Base-by-base conservation (phyloP, 1,284 basidiomycete genomes). In the Peniophora sp. region DNA sequence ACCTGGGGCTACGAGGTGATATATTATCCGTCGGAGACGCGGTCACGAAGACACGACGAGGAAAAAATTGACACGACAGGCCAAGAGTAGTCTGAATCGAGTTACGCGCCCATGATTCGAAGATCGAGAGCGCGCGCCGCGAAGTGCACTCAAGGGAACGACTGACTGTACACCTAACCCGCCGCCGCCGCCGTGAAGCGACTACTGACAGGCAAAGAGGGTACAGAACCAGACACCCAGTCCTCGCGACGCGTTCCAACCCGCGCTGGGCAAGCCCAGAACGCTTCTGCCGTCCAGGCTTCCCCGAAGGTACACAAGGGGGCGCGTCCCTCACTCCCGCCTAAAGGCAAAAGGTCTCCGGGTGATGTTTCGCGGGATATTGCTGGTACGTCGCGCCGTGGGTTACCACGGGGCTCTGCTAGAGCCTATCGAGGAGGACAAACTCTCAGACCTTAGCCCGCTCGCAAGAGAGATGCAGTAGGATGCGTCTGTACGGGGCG, bases 11-110 rank as follows among this genome's bases (percentile, higher is more conserved):
- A 32, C 27, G 27, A 12, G 5, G 6, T 12, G 12, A 32, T 32
- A 32, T 32, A 12, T 12, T 6, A 32, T 36, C n/a, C 34, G 10
- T 36, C 34, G n/a, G 16, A n/a, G 16, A n/a, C 5, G 38, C 19
- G 44, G 58, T 57, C 57, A 25, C 54, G 47, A 60, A 53, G 59
- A 59, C 57, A 36, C 24, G 49, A 43, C 23, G 51, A 35, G 53
- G 52, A 52, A 57, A 59, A 59, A 61, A 61, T 56, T 56, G 27
- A 50, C 34, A 50, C 58, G 59, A 59, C 58, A 59, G 59, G 53
- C 55, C 49, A 45, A 63, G 62, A 63, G 58, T 64, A 63, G 62
- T 62, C 61, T 62, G 62, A 63, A 61, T 63, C 60, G 61, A 63
- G 61, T 63, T 61, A 56, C 61, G 52, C 54, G 35, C 23, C 27